Base-by-base conservation (phyloP, 2,329 filamentous ascomycete species). In the Penicillium polonicum region DNA sequence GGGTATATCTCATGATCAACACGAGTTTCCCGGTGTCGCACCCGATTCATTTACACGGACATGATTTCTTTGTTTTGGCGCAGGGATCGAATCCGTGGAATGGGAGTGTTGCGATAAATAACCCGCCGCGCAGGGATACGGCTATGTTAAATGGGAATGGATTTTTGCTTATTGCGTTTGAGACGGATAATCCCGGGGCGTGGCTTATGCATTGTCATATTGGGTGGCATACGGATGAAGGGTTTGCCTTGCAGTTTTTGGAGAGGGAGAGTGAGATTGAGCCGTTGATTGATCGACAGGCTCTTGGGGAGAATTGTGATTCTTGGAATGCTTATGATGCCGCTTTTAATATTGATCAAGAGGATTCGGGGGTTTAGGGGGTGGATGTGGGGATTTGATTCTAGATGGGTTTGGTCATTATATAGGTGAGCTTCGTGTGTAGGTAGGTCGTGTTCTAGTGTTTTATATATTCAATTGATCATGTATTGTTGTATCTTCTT, bases 11-110 rank as follows among this genome's bases (percentile, higher is more conserved):
- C 0, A 50, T 70, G 31, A 66, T 73, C 15, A 61, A 69, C 10
- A 70, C 66, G 2, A 54, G 59, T 4, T 41, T 66, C 12, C 23
- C 62, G 0, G 60, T 69, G 2, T 45, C 65, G 9, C 83, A 90
- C 63, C 86, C 88, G 0, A 86, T 90, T 73, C 87, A 90, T 72
- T 70, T 89, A 2, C 87, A 91, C 75, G 87, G 87, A 13, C 84
- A 88, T 72, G 88, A 91, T 75, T 88, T 90, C 78, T 87, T 85
- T 68, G 75, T 91, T 48, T 79, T 91, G 0, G 77, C 83, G 38
- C 81, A 82, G 73, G 74, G 82, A 61, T 62, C 75, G 65, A 63
- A 75, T 13, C 39, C 65, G 35, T 63, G 73, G 68, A 55, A 72
- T 68, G 19, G 65, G n/a, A 52, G 46, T 7, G 39, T 65, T 56